A percentile compares a stretch with the other conserved stretches of the same genome.
Evolutionary conservation across 2,329 filamentous ascomycete genomes (phyloP).

Genomic region (Penicillium crustosum): DNA sequence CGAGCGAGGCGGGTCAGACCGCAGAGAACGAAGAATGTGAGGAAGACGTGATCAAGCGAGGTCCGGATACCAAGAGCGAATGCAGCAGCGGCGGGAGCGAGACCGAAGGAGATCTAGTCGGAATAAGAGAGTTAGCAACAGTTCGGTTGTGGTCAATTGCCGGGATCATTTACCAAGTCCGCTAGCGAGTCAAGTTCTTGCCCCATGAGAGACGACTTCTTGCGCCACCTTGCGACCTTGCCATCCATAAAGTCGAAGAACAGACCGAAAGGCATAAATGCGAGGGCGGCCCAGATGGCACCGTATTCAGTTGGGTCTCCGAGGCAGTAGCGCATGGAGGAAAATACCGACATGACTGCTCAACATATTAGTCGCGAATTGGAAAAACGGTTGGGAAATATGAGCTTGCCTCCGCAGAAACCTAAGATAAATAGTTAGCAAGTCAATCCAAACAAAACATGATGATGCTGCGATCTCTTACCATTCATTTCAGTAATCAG

Average conservation of each 20-base stretch:
- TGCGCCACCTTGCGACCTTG: slow-evolving; percentile 91
- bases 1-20: slow-evolving; percentile 89
- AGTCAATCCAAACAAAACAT: neutral
- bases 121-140: slow-evolving; percentile 9
- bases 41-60: slow-evolving; percentile 71
- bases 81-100: slow-evolving; percentile 81
- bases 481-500: slow-evolving; percentile 53
- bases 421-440: slow-evolving; percentile 35
- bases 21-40: slow-evolving; percentile 90
- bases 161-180: slow-evolving; percentile 66
- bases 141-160: neutral
- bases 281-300: slow-evolving; percentile 79
- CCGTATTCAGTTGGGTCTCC: slow-evolving; percentile 63
- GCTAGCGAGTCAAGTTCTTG: slow-evolving; percentile 95
- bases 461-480: slow-evolving; percentile 23
- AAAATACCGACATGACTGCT: slow-evolving; percentile 87
- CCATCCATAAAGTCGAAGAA: slow-evolving; percentile 99
- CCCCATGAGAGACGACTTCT: slow-evolving; percentile 96
- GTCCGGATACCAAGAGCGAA: slow-evolving; percentile 89
- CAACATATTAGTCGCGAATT: slow-evolving; percentile 19
- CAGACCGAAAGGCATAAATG: slow-evolving; percentile 84
- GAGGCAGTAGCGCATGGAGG: slow-evolving; percentile 89
- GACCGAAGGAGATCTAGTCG: slow-evolving; percentile 87
- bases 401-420: slow-evolving; percentile 49
- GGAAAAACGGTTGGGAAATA: slow-evolving; percentile 4